Base-by-base conservation (phyloP, 1,139 yeast species). In the Protomyces macrosporus region DNA sequence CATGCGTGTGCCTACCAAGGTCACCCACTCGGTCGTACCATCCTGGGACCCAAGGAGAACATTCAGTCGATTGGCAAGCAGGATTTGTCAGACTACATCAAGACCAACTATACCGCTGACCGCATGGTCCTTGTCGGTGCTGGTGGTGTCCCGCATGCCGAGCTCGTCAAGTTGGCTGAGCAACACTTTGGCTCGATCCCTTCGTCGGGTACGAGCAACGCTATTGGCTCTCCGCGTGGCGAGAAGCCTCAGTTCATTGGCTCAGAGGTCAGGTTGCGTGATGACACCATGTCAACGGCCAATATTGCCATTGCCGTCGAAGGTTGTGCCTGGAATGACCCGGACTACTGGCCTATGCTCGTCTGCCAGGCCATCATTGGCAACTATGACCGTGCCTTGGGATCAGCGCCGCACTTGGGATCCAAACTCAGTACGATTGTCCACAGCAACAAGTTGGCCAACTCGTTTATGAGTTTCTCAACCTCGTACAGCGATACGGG, bases 401-500 rank as follows among this genome's bases (percentile, higher is more conserved):
- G 97, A 48, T 89, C 93, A 5, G 81, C 93, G 66, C 90, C 95
- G 1, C 84, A 83, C 80, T 87, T 89, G 75, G 93, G 96, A 75
- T 84, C 96, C 69, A 90, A 90, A 79, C 83, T 93, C 73, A 84
- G 95, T 68, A 84, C 86, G 74, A 81, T 86, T 30, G 85, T 86
- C 37, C 86, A 91, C 16, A 87, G 89, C 50, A 83, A 88, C 68
- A 83, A 86, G 62, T 79, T 90, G 67, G 97, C 97, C 62, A 93
- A 93, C 76, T 88, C 96, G 4, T 93, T 87, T 77, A 87, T 90
- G 95, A 90, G 97, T 2, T 93, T 91, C 77, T 89, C 97, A 35
- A 95, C 99, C 4, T 89, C 97, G 1, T 93, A 93, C 77, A 93
- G 97, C 7, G 99, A 93, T 76, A 88, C 97, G 5, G 99, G 99